Base-by-base conservation (phyloP, 805 yeast genomes). In the Nematodospora valgi region DNA sequence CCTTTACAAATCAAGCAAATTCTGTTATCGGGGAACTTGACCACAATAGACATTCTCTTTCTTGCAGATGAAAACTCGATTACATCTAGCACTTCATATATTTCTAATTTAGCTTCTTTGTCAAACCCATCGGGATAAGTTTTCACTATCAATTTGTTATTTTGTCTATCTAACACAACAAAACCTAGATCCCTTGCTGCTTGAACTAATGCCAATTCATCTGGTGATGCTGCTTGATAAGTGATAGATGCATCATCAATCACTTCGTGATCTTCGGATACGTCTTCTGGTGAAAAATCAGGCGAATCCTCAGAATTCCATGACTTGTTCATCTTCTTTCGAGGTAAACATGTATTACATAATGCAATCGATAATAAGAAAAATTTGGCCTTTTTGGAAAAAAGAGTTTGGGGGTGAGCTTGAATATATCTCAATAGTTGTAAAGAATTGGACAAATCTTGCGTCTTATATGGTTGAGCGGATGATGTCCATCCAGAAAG, bases 141-240 rank as follows among this genome's bases (percentile, higher is more conserved):
- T 46, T 89, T 80, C 15, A 93, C 61, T 0, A 81, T 74, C 30
- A 93, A 55, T 1, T 62, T 56, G 39, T 73, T 74, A 30, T 76
- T 77, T 40, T 76, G 76, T 36, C 84, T 76, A 39, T 86, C 87
- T 38, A 67, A 71, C 6, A 89, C 84, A n/a, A 89, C 79, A 56
- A 70, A 93, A 0, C 99, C 99, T 70, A 93, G 70, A 52, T 93
- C 98, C 46, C 96, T 72, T 0, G 98, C 98, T 1, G 98, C 98
- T 30, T 82, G 78, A 3, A 93, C 91, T 20, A 93, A 64, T 0
- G 99, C 98, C 32, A 89, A 61, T 56, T 93, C 99, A 60, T 93
- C 99, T 0, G 98, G 99, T 0, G 97, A 89, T 0, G 98, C 80
- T 0, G 98, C 86, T 54, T 91, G 97, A 49, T 93, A 93, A 38